Conservation (phyloP, 345 rosid species). For the Toxicodendron radicans region DNA sequence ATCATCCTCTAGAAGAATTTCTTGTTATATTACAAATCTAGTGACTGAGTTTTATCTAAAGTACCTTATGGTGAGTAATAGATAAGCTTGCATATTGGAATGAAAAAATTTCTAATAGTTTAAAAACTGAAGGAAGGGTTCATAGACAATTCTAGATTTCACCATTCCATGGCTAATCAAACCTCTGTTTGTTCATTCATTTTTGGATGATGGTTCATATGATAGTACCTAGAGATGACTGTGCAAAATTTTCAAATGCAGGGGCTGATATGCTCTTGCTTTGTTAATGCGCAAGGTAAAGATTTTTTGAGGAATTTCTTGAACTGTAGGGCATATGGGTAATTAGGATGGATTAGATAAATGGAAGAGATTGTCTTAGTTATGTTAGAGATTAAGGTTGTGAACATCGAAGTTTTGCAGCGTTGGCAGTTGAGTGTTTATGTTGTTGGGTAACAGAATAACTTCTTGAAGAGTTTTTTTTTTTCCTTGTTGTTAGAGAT, state of each 20-base stretch:
- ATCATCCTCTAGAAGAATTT: neutral
- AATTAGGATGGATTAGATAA: neutral
- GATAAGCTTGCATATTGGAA: neutral
- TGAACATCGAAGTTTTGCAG: neutral
- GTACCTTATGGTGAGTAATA: neutral
- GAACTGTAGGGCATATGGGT: conserved; percentile 1
- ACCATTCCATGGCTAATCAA: neutral
- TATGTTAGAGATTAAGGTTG: neutral
- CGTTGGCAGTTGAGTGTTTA: neutral
- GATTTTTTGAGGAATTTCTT: neutral
- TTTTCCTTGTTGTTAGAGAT: neutral
- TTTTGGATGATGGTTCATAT: neutral
- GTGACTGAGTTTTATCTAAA: neutral
- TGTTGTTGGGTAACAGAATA: neutral
- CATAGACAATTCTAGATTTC: no score
- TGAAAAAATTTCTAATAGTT: neutral
- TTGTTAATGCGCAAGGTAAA: neutral
- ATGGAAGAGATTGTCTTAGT: neutral
- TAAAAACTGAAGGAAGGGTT: no score
- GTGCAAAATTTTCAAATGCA: neutral
- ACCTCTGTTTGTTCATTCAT: neutral
- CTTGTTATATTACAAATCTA: no score
- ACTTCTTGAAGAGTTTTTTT: neutral
- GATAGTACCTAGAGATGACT: neutral
- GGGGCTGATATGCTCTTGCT: conserved; percentile 3